These are phyloP conservation scores for Salicornia ramosissima DNA, from an alignment of 148 eudicot species.

Conservation along the genomic window DNA sequence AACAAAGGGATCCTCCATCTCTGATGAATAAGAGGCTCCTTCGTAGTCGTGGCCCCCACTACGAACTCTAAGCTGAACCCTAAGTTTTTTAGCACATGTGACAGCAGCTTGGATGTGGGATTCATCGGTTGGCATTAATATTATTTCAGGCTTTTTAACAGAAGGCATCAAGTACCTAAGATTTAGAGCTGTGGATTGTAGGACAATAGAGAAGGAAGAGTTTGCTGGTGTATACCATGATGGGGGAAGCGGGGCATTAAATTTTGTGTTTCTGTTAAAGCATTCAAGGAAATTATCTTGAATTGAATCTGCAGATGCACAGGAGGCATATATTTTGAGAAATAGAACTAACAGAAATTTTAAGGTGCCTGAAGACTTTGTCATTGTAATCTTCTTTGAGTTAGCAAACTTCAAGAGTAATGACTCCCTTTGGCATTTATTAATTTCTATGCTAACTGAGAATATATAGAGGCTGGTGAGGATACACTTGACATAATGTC, in stretches of 20 bases:
- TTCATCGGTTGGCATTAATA: conserved; percentile 29
- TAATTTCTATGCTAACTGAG: neutral
- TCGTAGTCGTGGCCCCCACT: conserved; percentile 59
- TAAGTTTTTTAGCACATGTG: conserved; percentile 28
- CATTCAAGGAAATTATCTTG: conserved; percentile 24
- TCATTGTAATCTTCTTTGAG: conserved; percentile 5
- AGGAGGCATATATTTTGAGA: conserved; percentile 21
- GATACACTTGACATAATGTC: conserved; percentile 21
- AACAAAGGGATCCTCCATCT: conserved; percentile 30
- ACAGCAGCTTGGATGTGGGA: conserved; percentile 34
- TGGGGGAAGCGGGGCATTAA: conserved; percentile 24
- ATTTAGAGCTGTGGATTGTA: conserved; percentile 29
- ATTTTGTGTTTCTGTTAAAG: conserved; percentile 18
- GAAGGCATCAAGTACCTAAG: conserved; percentile 30
- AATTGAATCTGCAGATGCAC: conserved; percentile 10
- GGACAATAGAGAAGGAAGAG: conserved; percentile 26
- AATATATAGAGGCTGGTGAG: conserved; percentile 21
- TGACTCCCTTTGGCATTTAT: conserved; percentile 17
- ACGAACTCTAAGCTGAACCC: conserved; percentile 33
- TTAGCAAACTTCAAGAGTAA: neutral
- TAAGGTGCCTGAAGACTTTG: conserved; percentile 20
- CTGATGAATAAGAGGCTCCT: conserved; percentile 39
- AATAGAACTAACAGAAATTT: conserved; percentile 6
- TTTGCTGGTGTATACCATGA: conserved; percentile 22
- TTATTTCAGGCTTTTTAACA: conserved; percentile 30